Conservation (phyloP, 2,329 filamentous ascomycete species). For the Penicillium polonicum region DNA sequence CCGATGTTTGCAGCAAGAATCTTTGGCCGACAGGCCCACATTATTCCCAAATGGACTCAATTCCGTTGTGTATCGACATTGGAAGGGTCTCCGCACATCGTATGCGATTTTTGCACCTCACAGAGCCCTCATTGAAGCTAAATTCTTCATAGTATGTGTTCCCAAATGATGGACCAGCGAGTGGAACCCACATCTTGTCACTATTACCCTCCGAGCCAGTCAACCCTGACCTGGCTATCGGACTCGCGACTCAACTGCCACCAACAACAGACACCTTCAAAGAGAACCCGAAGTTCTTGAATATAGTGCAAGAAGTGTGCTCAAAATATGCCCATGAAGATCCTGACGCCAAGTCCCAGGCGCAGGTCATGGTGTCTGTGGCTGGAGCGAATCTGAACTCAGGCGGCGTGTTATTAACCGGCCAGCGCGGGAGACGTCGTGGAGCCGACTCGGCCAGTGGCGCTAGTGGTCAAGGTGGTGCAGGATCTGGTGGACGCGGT, state of each 20-base stretch:
- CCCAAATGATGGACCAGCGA: conserved; percentile 40
- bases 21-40: conserved; percentile 21
- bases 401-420: conserved; percentile 50
- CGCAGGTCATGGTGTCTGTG: conserved; percentile 59
- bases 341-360: conserved; percentile 57
- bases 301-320: conserved; percentile 57
- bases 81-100: conserved; percentile 41
- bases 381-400: conserved; percentile 55
- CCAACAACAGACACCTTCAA: conserved; percentile 56
- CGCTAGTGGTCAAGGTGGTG: conserved; percentile 59
- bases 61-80: conserved; percentile 39
- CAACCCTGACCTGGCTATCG: conserved; percentile 54
- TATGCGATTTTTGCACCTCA: conserved; percentile 22
- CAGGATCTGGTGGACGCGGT: conserved; percentile 57
- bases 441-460: conserved; percentile 52
- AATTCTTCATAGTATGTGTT: conserved; percentile 49
- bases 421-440: conserved; percentile 35
- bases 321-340: conserved; percentile 55
- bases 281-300: conserved; percentile 57
- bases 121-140: conserved; percentile 11
- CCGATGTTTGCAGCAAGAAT: conserved; percentile 29
- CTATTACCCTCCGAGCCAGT: conserved; percentile 57
- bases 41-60: conserved; percentile 24
- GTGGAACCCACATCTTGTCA: conserved; percentile 51
- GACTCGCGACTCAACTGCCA: conserved; percentile 54